A percentile compares a stretch with the other conserved stretches of the same genome.
Conservation (phyloP, 257 asterid species). For the Echium plantagineum region DNA sequence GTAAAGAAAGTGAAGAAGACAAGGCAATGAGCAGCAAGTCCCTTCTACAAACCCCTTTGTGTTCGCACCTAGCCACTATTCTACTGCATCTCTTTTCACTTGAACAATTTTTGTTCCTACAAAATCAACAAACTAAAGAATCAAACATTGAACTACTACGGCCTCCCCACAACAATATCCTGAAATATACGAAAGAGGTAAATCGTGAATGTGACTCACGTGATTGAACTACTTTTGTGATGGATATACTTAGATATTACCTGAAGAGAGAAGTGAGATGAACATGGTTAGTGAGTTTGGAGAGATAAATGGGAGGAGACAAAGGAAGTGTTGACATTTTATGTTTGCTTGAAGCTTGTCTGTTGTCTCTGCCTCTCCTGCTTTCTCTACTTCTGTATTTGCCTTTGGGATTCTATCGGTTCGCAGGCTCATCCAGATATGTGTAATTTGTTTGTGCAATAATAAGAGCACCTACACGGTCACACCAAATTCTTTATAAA, state of each 20-base stretch:
- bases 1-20: constrained; percentile 13
- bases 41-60: constrained; percentile 16
- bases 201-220: no score
- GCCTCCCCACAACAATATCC: no score
- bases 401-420: no score
- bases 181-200: no score
- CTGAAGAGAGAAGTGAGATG: constrained; percentile 2
- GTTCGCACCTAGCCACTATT: constrained; percentile 7
- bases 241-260: neutral
- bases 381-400: no score
- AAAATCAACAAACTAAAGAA: constrained; percentile 3
- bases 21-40: constrained; percentile 15
- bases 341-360: no score
- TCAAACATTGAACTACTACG: neutral
- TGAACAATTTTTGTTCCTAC: constrained; percentile 3
- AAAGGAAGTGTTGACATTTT: constrained; percentile 7
- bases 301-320: constrained; percentile 8
- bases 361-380: neutral
- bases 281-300: constrained; percentile 1
- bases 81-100: constrained; percentile 4
- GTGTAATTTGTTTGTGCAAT: no score
- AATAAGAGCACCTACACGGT: no score
- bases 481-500: no score
- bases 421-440: neutral
- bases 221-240: no score